Conservation (phyloP, 2,329 filamentous ascomycete species). For the Alternaria viburni region DNA sequence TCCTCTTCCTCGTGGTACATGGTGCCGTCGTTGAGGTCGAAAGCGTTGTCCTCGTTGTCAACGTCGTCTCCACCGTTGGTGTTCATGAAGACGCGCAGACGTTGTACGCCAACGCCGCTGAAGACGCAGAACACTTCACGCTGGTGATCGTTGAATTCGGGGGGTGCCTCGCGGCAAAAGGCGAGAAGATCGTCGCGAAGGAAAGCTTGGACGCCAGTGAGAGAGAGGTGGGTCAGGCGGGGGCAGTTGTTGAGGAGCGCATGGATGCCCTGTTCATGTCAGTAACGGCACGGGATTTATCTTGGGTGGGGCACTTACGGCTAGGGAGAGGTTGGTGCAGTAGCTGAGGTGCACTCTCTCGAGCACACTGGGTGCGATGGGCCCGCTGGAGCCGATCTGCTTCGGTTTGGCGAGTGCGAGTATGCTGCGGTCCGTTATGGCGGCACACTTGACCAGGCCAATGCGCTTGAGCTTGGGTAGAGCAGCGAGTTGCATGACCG, state of each 20-base stretch:
- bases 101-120: conserved; percentile 81
- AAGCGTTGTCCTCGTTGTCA: conserved; percentile 20
- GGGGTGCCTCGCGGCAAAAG: conserved; percentile 86
- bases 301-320: conserved; percentile 61
- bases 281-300: conserved; percentile 3
- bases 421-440: conserved; percentile 90
- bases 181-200: conserved; percentile 80
- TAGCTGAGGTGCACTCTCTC: conserved; percentile 97
- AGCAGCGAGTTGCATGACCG: conserved; percentile 80
- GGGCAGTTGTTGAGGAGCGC: conserved; percentile 88
- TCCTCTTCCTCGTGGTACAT: conserved; percentile 43
- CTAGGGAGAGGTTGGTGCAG: conserved; percentile 81
- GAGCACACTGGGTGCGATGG: conserved; percentile 68
- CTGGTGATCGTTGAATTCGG: conserved; percentile 95
- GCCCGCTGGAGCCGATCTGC: conserved; percentile 59
- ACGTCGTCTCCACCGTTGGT: conserved; percentile 36
- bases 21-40: conserved; percentile 34
- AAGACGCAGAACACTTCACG: conserved; percentile 97
- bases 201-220: conserved; percentile 93
- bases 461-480: conserved; percentile 94
- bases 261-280: conserved; percentile 75
- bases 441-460: conserved; percentile 89
- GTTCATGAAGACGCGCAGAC: conserved; percentile 80
- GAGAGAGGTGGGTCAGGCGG: conserved; percentile 88
- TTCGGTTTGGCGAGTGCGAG: conserved; percentile 78